Percentiles rank a stretch among this genome's conserved stretches.
These are phyloP conservation scores for Trichosporon coremiiforme DNA, from an alignment of 1,284 basidiomycete species.

Conservation along the genomic window DNA sequence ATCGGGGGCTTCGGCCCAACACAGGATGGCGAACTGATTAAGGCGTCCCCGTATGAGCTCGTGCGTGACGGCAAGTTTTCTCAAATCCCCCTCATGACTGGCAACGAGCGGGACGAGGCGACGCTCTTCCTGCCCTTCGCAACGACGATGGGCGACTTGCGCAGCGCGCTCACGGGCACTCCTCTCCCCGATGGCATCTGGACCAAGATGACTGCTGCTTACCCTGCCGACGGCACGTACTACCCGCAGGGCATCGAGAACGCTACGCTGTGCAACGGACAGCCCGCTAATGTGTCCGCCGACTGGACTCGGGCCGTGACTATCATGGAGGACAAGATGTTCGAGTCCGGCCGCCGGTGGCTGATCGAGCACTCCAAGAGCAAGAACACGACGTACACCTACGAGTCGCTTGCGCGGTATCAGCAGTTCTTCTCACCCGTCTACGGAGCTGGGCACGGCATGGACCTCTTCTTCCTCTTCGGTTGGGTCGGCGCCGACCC, in stretches of 20 bases:
- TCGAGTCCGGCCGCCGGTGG: neutral
- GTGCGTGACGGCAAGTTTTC: slow-evolving; percentile 44
- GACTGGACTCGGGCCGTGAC: neutral
- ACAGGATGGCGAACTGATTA: slow-evolving; percentile 52
- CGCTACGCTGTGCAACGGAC: neutral
- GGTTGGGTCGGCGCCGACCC: slow-evolving; percentile 24
- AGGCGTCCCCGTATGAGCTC: slow-evolving; percentile 42
- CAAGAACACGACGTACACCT: neutral
- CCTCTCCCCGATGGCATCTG: neutral
- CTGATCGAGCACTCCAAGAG: neutral
- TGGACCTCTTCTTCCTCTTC: slow-evolving; percentile 42
- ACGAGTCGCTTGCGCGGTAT: neutral
- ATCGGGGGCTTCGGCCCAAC: slow-evolving; percentile 28
- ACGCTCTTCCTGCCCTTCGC: slow-evolving; percentile 32
- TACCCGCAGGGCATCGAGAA: neutral
- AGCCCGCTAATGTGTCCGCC: neutral
- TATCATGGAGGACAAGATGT: slow-evolving; percentile 1
- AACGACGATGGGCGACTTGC: neutral
- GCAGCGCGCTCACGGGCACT: neutral
- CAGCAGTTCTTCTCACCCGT: neutral
- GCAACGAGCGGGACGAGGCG: slow-evolving; percentile 51
- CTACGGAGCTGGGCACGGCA: slow-evolving; percentile 30
- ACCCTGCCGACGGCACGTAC: neutral
- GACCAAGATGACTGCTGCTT: neutral
- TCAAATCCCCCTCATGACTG: slow-evolving; percentile 53